phyloP scores from a whole-genome alignment of 805 yeast species.

The Kuraishia molischiana region DNA sequence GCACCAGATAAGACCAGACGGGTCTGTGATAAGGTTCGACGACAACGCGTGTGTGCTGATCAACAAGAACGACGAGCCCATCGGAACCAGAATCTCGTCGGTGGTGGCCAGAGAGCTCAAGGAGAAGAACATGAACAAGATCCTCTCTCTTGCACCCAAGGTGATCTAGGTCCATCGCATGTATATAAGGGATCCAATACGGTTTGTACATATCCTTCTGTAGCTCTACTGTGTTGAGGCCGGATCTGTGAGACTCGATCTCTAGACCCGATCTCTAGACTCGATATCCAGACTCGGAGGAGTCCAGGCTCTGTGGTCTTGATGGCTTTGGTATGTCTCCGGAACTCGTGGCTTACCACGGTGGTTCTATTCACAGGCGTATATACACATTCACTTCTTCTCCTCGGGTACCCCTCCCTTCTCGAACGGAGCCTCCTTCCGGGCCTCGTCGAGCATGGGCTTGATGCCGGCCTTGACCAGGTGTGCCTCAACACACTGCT shows the following conservation, averaged over 20 bases:
- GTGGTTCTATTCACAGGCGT: no score
- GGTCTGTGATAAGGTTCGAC: conserved; percentile 77
- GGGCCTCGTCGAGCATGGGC: conserved; percentile 79
- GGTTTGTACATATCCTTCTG: no score
- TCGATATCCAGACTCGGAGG: no score
- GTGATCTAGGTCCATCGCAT: conserved; percentile 35
- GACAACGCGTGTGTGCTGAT: conserved; percentile 96
- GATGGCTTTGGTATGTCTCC: no score
- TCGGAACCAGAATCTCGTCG: conserved; percentile 86
- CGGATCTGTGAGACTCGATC: no score
- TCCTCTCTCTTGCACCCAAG: conserved; percentile 87
- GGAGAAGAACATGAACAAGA: conserved; percentile 74
- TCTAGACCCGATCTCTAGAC: no score
- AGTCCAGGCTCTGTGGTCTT: no score
- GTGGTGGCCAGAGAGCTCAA: conserved; percentile 88
- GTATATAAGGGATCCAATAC: background rate
- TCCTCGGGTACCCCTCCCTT: conserved; percentile 41
- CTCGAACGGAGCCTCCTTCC: conserved; percentile 84
- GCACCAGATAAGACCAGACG: conserved; percentile 71
- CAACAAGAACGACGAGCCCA: conserved; percentile 83
- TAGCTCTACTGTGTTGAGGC: no score
- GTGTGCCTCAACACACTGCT: conserved; percentile 69
- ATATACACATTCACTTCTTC: conserved; percentile 2
- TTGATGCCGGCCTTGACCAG: conserved; percentile 67
- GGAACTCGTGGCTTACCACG: no score